A percentile compares a stretch with the other conserved stretches of the same genome.
Conservation (phyloP, 2,329 filamentous ascomycete species). For the Cladosporium sp. region DNA sequence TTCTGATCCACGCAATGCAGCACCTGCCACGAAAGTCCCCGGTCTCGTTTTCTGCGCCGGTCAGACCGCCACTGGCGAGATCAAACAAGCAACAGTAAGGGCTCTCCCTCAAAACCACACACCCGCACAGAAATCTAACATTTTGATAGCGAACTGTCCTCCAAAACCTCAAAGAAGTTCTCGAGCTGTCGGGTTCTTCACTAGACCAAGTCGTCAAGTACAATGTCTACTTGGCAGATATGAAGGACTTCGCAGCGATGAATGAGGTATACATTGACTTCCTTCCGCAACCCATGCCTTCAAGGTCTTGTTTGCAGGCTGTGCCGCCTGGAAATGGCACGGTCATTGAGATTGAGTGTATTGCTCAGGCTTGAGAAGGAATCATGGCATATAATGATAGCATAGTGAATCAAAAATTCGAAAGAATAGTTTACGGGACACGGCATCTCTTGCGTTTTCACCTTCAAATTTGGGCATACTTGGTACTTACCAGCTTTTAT, state of each 20-base stretch:
- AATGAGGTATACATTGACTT: conserved; percentile 48
- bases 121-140: too few species aligned
- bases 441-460: too few species aligned
- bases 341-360: conserved; percentile 52
- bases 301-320: conserved; percentile 43
- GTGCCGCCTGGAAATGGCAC: conserved; percentile 47
- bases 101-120: background rate
- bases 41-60: conserved; percentile 46
- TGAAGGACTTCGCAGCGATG: conserved; percentile 59
- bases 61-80: conserved; percentile 47
- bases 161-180: conserved; percentile 54
- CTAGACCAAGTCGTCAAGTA: conserved; percentile 61
- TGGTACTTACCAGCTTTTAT: too few species aligned
- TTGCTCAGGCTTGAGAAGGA: conserved; percentile 23
- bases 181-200: conserved; percentile 56
- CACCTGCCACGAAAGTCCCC: conserved; percentile 41
- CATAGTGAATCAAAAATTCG: too few species aligned
- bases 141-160: conserved; percentile 2
- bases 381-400: background rate
- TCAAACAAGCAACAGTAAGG: conserved; percentile 42
- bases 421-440: too few species aligned
- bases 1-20: conserved; percentile 18
- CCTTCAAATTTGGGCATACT: too few species aligned
- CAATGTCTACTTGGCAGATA: conserved; percentile 61
- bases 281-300: conserved; percentile 29